These are phyloP conservation scores for Nitzschia inconspicua DNA, from an alignment of 108 stramenopile species.

Conservation along the genomic window DNA sequence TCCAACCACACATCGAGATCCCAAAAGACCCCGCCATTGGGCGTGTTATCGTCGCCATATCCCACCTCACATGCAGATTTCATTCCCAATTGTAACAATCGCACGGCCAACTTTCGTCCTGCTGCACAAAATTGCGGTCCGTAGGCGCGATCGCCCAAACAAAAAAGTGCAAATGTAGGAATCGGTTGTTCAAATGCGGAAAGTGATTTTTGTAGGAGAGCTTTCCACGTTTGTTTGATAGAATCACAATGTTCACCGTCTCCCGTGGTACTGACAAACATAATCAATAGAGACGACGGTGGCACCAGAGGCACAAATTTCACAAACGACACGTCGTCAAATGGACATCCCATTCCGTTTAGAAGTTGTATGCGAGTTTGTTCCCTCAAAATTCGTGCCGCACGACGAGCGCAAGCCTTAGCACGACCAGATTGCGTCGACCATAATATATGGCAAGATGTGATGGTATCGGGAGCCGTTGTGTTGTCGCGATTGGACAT, in stretches of 20 bases:
- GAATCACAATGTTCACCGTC: constrained; percentile 78
- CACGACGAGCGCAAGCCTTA: constrained; percentile 78
- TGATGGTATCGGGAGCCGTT: too few relatives aligned
- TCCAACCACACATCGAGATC: constrained; percentile 83
- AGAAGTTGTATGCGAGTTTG: constrained; percentile 16
- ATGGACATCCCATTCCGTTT: constrained; percentile 43
- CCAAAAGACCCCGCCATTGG: constrained; percentile 72
- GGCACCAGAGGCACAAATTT: constrained; percentile 26
- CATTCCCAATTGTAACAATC: constrained; percentile 74
- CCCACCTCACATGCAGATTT: constrained; percentile 55
- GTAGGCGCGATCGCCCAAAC: constrained; percentile 84
- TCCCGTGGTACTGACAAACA: constrained; percentile 84
- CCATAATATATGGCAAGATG: constrained; percentile 59
- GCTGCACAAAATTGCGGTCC: constrained; percentile 84
- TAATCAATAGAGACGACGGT: constrained; percentile 26
- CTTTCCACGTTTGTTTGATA: constrained; percentile 65
- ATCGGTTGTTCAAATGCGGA: constrained; percentile 11
- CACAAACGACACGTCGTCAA: constrained; percentile 48
- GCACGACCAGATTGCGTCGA: constrained; percentile 80
- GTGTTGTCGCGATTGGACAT: too few relatives aligned
- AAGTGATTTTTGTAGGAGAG: constrained; percentile 59
- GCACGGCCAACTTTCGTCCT: constrained; percentile 75
- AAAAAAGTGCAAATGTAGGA: constrained; percentile 71
- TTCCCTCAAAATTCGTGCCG: constrained; percentile 55
- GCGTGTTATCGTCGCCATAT: constrained; percentile 84